Conservation (phyloP, 257 asterid genomes). For the Voacanga thouarsii region DNA sequence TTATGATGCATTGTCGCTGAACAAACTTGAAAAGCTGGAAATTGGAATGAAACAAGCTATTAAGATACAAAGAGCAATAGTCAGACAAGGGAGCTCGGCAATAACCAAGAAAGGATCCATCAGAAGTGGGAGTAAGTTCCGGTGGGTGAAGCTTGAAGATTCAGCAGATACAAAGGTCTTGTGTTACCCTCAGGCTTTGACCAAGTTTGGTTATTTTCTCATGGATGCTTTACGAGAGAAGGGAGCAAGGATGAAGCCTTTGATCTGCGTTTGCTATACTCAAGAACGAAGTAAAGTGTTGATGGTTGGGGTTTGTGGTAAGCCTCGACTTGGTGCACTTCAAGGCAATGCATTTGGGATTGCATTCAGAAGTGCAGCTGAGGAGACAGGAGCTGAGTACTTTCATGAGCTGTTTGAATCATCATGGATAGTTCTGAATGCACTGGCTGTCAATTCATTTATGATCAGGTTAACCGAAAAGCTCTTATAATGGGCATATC, state of each 20-base stretch:
- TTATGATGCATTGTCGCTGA: conserved; percentile 75
- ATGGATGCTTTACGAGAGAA: conserved; percentile 96
- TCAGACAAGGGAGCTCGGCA: conserved; percentile 95
- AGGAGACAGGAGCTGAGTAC: conserved; percentile 85
- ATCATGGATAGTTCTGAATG: conserved; percentile 91
- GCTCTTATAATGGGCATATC: conserved; percentile 46
- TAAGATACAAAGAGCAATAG: conserved; percentile 87
- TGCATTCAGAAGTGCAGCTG: conserved; percentile 91
- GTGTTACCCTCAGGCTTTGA: conserved; percentile 90
- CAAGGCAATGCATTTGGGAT: conserved; percentile 92
- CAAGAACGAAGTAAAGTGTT: conserved; percentile 56
- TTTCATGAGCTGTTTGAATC: conserved; percentile 97
- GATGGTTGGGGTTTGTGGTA: conserved; percentile 92
- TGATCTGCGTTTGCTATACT: conserved; percentile 81
- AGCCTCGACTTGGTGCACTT: conserved; percentile 90
- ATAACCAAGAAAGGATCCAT: conserved; percentile 91
- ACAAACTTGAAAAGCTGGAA: conserved; percentile 77
- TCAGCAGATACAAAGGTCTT: conserved; percentile 71
- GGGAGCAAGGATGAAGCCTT: conserved; percentile 97
- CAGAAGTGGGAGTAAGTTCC: conserved; percentile 90
- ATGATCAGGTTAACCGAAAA: conserved; percentile 91
- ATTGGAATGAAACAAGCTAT: conserved; percentile 90
- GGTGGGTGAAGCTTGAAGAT: conserved; percentile 97
- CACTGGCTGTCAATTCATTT: conserved; percentile 78
- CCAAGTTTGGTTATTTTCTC: conserved; percentile 81